Evolutionary conservation across 2,329 filamentous ascomycete genomes (phyloP).

Genomic region (Alternaria alternata): DNA sequence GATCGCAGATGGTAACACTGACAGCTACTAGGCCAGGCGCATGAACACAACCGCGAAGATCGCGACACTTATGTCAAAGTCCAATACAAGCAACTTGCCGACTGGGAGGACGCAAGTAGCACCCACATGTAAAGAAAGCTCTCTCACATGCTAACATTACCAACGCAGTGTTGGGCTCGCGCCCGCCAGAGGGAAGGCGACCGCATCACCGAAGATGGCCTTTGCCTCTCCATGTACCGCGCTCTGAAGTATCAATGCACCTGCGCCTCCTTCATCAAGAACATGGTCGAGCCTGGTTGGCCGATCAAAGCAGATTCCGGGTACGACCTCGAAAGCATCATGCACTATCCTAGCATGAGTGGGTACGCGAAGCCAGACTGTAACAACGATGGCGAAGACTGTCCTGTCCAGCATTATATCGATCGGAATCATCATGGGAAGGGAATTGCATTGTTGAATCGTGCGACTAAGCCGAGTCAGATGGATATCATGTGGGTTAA

Average conservation of each 20-base stretch:
- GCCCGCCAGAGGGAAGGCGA: background rate
- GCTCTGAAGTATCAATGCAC: background rate
- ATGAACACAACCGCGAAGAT: slow-evolving; percentile 12
- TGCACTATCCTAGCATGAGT: background rate
- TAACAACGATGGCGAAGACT: background rate
- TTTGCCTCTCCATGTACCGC: background rate
- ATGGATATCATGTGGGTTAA: background rate
- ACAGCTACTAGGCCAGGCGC: background rate
- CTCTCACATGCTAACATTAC: background rate
- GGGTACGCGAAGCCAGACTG: slow-evolving; percentile 4
- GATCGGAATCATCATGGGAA: background rate
- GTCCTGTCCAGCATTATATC: background rate
- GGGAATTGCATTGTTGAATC: background rate
- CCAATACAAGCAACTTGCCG: slow-evolving; percentile 1
- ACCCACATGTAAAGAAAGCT: background rate
- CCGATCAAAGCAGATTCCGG: background rate
- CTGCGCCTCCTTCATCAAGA: background rate
- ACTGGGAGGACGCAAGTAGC: background rate
- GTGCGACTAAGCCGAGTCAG: background rate
- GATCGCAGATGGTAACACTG: background rate
- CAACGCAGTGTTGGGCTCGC: background rate
- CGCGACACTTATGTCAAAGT: slow-evolving; percentile 11
- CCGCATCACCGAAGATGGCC: background rate
- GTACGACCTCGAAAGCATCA: slow-evolving; percentile 1
- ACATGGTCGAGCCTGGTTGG: slow-evolving; percentile 3